Evolutionary conservation across 2,329 filamentous ascomycete genomes (phyloP).

Genomic region (Pyricularia grisea): DNA sequence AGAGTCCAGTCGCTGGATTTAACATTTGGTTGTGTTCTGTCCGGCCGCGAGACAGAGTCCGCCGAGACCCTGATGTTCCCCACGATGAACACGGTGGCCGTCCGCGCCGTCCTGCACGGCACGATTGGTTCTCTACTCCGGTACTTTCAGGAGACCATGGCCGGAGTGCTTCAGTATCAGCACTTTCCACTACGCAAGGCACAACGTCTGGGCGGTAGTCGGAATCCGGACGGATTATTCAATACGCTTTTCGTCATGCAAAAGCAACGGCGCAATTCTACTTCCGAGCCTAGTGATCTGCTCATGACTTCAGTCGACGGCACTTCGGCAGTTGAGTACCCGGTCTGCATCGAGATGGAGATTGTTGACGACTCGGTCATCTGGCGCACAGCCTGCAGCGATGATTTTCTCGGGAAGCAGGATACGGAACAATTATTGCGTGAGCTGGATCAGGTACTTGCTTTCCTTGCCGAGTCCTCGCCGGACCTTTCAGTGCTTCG

Average conservation of each 20-base stretch:
- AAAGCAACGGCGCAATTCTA: conserved; percentile 15
- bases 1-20: conserved; percentile 60
- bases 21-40: conserved; percentile 73
- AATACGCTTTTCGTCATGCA: conserved; percentile 50
- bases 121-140: conserved; percentile 52
- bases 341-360: conserved; percentile 76
- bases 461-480: conserved; percentile 38
- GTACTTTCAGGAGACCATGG: conserved; percentile 64
- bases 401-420: conserved; percentile 34
- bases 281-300: conserved; percentile 5
- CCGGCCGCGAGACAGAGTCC: conserved; percentile 69
- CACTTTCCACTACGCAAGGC: conserved; percentile 68
- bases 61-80: conserved; percentile 67
- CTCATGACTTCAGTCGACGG: conserved; percentile 57
- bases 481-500: conserved; percentile 41
- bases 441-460: conserved; percentile 50
- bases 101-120: conserved; percentile 66
- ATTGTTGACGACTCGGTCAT: conserved; percentile 16
- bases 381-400: conserved; percentile 67
- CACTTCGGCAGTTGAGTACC: conserved; percentile 66
- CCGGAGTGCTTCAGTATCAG: conserved; percentile 59
- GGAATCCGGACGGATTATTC: conserved; percentile 29
- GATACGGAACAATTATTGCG: conserved; percentile 43
- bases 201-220: conserved; percentile 33
- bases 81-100: conserved; percentile 81